Conservation (phyloP, 169 alveolate genomes). For the Cryptosporidium felis region DNA sequence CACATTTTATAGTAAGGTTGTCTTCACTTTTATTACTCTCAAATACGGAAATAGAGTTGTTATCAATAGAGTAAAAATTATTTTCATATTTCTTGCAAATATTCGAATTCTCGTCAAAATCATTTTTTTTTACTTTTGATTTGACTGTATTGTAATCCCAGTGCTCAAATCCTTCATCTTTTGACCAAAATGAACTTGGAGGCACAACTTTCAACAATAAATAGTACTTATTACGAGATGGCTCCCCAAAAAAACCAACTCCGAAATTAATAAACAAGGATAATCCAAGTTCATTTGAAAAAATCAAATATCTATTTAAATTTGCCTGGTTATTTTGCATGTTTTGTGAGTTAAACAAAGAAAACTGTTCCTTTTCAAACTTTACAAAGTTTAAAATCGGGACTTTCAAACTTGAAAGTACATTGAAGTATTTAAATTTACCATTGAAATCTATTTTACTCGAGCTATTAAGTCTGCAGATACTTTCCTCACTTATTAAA, state of each 20-base stretch:
- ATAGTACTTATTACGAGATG: constrained; percentile 9
- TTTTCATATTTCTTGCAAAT: constrained; percentile 24
- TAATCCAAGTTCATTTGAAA: constrained; percentile 48
- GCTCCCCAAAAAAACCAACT: constrained; percentile 23
- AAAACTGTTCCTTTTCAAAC: not conserved
- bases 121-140: not conserved
- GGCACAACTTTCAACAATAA: constrained; percentile 22
- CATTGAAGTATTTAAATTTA: constrained; percentile 21
- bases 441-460: not conserved
- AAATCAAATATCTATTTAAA: constrained; percentile 19
- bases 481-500: constrained; percentile 6
- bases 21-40: not conserved
- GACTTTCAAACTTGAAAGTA: constrained; percentile 19
- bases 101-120: no score
- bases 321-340: not conserved
- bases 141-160: not conserved
- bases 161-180: not conserved
- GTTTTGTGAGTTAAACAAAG: not conserved
- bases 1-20: not conserved
- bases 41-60: not conserved
- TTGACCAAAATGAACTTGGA: constrained; percentile 45
- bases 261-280: constrained; percentile 38
- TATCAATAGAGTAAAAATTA: not conserved
- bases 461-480: constrained; percentile 17
- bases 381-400: constrained; percentile 32